Base-by-base conservation (phyloP, 1,139 yeast genomes). In the Hanseniaspora uvarum region DNA sequence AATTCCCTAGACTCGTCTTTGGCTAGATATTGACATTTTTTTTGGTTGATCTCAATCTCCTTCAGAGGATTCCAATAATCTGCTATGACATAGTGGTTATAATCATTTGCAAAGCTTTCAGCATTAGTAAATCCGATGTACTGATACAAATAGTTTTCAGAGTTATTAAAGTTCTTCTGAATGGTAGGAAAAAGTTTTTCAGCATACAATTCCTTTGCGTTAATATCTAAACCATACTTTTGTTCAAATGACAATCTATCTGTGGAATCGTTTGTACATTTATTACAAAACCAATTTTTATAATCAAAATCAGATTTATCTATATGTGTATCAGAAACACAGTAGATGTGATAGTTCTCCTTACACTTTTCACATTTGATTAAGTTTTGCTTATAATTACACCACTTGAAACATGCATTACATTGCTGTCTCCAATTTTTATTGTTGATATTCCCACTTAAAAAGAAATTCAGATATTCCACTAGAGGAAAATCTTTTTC, bases 311-410 rank as follows among this genome's bases (percentile, higher is more conserved):
- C 38, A 14, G 23, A 33, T 24, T 36, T 49, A 19, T 39, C 36
- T 16, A 36, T 36, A 19, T 40, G 45, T 3, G 18, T 4, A 28
- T 50, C 48, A 11, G 43, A 28, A 7, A 89, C 77, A 65, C 97
- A 89, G 48, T 78, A 72, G 80, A 88, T 79, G 69, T 89, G 97
- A 60, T 80, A 86, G 58, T 74, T 74, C 33, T 76, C 74, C 14
- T 73, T 71, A 67, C 97, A 89, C 53, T 77, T 82, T n/a, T 85
- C 85, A 69, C 96, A 89, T 58, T 74, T 76, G n/a, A 89, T 81
- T 1, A 94, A 80, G 61, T 86, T 94, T 39, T 75, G 75, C 5
- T 79, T 70, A 39, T 49, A 48, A 0, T 85, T 73, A 62, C 95
- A 85, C 96, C 96, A 88, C 62, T 84, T 87, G 21, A 76, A 76